Evolutionary conservation across 495 filamentous ascomycete species (phyloP).

Genomic region (Hypoxylon lienhwacheense): DNA sequence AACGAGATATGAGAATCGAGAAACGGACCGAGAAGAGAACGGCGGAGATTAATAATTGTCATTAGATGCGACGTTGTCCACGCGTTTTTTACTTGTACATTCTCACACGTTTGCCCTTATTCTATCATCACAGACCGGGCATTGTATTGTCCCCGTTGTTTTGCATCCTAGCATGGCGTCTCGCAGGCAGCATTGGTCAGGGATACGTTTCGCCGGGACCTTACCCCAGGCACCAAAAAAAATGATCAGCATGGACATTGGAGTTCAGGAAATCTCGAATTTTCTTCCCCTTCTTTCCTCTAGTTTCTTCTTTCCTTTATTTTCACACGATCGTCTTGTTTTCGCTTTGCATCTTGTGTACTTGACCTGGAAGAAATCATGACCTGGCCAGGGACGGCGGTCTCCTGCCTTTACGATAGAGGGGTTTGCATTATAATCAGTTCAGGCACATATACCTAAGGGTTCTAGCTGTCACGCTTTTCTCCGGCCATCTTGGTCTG

Average conservation of each 20-base stretch:
- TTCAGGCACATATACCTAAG: no score
- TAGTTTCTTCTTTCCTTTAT: background rate
- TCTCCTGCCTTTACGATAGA: no score
- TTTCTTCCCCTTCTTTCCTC: background rate
- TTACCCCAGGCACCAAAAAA: background rate
- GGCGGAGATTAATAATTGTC: no score
- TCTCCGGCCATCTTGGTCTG: no score
- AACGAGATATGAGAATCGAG: background rate
- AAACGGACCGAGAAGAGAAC: no score
- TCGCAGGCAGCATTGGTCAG: slow-evolving; percentile 9
- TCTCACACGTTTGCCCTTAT: no score
- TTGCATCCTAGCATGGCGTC: slow-evolving; percentile 9
- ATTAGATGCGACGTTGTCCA: no score
- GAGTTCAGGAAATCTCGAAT: slow-evolving; percentile 1
- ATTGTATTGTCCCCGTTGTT: background rate
- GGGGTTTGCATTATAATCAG: slow-evolving; percentile 4
- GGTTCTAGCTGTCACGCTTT: background rate
- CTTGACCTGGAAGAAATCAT: background rate
- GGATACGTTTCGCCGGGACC: background rate
- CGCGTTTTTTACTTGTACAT: background rate
- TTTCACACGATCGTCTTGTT: background rate
- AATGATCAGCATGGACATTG: slow-evolving; percentile 5
- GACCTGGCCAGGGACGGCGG: background rate
- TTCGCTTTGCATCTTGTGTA: slow-evolving; percentile 4
- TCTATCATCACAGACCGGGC: no score